Conservation (phyloP, 2,329 filamentous ascomycete genomes). For the Exserohilum turcica region DNA sequence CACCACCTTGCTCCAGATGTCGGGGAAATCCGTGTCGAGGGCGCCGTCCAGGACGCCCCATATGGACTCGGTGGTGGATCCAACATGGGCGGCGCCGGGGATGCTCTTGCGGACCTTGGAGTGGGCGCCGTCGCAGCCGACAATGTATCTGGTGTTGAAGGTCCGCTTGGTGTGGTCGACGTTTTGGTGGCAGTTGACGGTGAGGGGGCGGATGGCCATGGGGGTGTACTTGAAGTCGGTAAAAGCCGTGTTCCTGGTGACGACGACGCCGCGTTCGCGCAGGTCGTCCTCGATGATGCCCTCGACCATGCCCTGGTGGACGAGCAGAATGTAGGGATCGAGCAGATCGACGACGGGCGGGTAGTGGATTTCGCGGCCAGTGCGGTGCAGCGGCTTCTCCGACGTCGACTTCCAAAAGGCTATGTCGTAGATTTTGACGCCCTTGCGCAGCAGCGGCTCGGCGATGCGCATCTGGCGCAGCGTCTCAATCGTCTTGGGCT, state of each 20-base stretch:
- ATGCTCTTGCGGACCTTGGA: slow-evolving; percentile 72
- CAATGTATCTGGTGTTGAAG: slow-evolving; percentile 66
- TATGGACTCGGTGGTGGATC: slow-evolving; percentile 60
- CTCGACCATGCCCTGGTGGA: slow-evolving; percentile 78
- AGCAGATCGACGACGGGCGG: slow-evolving; percentile 57
- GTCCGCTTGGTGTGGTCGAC: slow-evolving; percentile 46
- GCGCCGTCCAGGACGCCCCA: slow-evolving; percentile 77
- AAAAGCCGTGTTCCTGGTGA: slow-evolving; percentile 69
- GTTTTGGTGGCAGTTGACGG: slow-evolving; percentile 50
- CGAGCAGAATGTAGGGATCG: slow-evolving; percentile 60
- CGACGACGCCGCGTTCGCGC: slow-evolving; percentile 65
- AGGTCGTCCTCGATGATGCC: slow-evolving; percentile 72
- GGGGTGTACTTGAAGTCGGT: slow-evolving; percentile 54
- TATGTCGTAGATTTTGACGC: slow-evolving; percentile 75
- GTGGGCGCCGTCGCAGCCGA: slow-evolving; percentile 76
- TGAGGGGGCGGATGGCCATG: slow-evolving; percentile 46
- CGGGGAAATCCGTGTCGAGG: slow-evolving; percentile 73
- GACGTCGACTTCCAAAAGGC: slow-evolving; percentile 63
- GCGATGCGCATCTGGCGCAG: slow-evolving; percentile 74
- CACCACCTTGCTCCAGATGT: slow-evolving; percentile 75
- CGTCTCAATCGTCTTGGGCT: slow-evolving; percentile 80
- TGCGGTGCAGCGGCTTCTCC: slow-evolving; percentile 58
- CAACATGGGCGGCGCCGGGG: slow-evolving; percentile 51
- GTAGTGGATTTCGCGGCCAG: slow-evolving; percentile 71
- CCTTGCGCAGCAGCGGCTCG: slow-evolving; percentile 69